Conservation (phyloP, 768 basidiomycete genomes). For the Neoboletus subvelutipes region DNA sequence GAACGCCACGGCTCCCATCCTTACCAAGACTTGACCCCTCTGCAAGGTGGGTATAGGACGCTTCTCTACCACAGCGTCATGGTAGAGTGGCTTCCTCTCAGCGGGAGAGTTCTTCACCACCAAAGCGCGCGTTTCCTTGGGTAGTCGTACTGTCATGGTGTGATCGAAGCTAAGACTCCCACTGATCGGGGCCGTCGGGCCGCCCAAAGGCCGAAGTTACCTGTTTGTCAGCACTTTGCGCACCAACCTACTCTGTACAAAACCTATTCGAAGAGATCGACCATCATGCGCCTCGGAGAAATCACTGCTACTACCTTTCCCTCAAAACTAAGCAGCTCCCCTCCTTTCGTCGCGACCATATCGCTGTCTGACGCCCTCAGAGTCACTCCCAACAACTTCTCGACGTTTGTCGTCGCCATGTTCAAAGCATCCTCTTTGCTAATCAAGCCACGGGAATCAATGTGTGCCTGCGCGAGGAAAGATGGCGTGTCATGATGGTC, state of each 20-base stretch:
- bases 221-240: background rate
- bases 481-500: background rate
- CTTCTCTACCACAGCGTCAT: conserved; percentile 57
- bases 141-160: conserved; percentile 25
- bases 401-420: conserved; percentile 43
- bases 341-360: conserved; percentile 42
- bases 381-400: conserved; percentile 40
- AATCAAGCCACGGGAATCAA: conserved; percentile 41
- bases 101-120: conserved; percentile 45
- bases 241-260: background rate
- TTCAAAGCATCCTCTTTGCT: conserved; percentile 38
- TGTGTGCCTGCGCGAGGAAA: conserved; percentile 27
- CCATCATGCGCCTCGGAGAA: conserved; percentile 34
- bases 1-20: conserved; percentile 67
- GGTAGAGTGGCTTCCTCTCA: conserved; percentile 43
- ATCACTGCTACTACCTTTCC: conserved; percentile 45
- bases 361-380: conserved; percentile 28
- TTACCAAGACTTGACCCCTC: conserved; percentile 61
- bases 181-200: background rate
- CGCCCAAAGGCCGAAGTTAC: background rate
- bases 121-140: conserved; percentile 47
- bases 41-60: conserved; percentile 50
- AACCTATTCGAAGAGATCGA: conserved; percentile 37
- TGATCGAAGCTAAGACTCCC: background rate
- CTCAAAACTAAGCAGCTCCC: conserved; percentile 41